Conservation (phyloP, 305 asterid genomes). For the Fraxinus xanthoxyloides region DNA sequence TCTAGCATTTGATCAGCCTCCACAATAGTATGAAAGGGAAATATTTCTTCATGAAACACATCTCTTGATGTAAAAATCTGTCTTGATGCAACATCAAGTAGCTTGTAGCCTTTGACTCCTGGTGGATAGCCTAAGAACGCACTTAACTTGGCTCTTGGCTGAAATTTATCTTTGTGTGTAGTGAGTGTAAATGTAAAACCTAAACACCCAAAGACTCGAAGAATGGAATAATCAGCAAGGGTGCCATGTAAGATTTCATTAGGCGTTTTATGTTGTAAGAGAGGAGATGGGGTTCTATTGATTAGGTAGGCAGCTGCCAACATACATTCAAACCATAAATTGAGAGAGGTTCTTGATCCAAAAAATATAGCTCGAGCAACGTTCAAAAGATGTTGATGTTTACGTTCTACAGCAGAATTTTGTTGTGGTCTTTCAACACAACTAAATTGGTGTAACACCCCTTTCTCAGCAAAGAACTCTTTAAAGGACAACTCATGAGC, state of each 20-base stretch:
- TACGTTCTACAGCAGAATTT: neutral
- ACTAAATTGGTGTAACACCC: neutral
- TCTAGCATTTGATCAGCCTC: neutral
- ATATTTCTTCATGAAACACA: neutral
- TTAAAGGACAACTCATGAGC: neutral
- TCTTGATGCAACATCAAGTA: neutral
- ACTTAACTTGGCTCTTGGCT: neutral
- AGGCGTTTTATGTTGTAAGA: neutral
- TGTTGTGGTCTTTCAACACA: neutral
- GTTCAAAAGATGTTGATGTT: neutral
- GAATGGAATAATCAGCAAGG: neutral
- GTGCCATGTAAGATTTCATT: neutral
- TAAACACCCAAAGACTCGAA: neutral
- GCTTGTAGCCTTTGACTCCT: neutral
- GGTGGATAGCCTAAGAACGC: neutral
- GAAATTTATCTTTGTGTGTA: neutral
- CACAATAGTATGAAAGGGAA: neutral
- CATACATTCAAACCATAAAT: neutral
- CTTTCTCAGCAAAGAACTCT: neutral
- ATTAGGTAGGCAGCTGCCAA: neutral
- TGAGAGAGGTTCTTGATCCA: neutral
- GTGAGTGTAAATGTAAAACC: neutral
- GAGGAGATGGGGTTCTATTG: neutral
- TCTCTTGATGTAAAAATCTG: neutral
- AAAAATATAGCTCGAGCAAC: neutral